phyloP scores from a whole-genome alignment of 2,329 filamentous ascomycete genomes.

The Laburnicola sp. region DNA sequence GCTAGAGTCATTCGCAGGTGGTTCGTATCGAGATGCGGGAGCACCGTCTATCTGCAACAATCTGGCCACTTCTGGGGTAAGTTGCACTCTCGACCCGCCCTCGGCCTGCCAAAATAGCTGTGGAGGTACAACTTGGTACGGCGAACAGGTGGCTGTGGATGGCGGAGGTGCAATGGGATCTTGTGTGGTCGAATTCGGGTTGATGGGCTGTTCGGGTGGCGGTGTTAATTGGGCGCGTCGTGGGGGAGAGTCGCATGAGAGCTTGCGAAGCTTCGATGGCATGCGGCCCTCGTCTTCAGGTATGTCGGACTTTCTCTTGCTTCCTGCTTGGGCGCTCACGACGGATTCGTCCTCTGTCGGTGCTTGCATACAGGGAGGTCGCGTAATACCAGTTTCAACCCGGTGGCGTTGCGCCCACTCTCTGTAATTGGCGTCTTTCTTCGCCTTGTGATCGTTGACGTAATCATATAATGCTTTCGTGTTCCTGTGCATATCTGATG shows the following conservation, averaged over 20 bases:
- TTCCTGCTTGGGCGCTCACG: not conserved
- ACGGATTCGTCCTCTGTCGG: no score
- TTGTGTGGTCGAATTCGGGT: no score
- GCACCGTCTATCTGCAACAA: not conserved
- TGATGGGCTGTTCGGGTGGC: not conserved
- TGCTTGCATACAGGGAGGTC: not conserved
- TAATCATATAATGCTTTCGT: not conserved
- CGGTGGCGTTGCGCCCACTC: not conserved
- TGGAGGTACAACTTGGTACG: not conserved
- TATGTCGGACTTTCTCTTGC: constrained; percentile 1
- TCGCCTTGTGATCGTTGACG: not conserved
- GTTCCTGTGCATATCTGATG: not conserved
- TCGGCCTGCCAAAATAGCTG: not conserved
- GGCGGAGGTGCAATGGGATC: no score
- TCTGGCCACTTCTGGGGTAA: not conserved
- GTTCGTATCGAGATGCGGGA: not conserved
- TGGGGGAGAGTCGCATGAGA: not conserved
- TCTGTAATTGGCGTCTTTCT: not conserved
- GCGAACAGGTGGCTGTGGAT: no score
- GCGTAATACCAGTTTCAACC: no score
- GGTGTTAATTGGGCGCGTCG: not conserved
- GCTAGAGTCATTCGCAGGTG: not conserved
- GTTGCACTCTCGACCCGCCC: not conserved
- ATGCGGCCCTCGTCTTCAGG: not conserved
- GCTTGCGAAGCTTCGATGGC: not conserved